Evolutionary conservation across 768 basidiomycete species (phyloP).

Genomic region (Collybiopsis confluens): DNA sequence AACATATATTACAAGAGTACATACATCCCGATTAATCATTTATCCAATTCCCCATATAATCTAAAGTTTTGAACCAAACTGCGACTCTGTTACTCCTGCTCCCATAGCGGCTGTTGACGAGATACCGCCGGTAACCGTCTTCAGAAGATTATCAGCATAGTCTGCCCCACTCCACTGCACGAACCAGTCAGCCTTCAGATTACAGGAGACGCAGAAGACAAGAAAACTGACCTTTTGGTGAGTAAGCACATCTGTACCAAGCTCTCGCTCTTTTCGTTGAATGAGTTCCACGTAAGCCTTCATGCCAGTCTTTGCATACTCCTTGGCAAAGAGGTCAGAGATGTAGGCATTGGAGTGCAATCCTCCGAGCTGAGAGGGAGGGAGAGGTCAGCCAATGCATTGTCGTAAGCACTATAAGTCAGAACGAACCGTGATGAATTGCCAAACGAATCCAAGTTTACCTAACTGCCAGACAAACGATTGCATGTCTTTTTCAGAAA

Average conservation of each 20-base stretch:
- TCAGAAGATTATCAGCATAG: constrained; percentile 85
- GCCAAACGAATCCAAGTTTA: constrained; percentile 96
- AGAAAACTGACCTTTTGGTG: constrained; percentile 80
- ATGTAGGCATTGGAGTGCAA: constrained; percentile 98
- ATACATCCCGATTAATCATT: no score
- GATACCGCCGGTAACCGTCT: constrained; percentile 96
- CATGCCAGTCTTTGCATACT: constrained; percentile 94
- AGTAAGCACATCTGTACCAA: constrained; percentile 93
- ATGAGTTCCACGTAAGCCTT: constrained; percentile 97
- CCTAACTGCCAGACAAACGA: constrained; percentile 89
- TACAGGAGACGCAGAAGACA: not conserved
- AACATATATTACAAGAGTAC: no score
- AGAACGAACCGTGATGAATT: constrained; percentile 87
- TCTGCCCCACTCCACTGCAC: constrained; percentile 91
- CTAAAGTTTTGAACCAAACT: constrained; percentile 58
- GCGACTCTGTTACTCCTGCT: constrained; percentile 87
- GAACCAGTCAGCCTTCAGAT: constrained; percentile 12
- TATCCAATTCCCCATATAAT: not conserved
- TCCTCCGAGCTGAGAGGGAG: constrained; percentile 73
- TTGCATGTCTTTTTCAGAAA: constrained; percentile 82
- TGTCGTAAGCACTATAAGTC: not conserved
- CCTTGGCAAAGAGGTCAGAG: constrained; percentile 84
- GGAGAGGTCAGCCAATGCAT: constrained; percentile 8
- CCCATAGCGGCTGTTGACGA: constrained; percentile 99
- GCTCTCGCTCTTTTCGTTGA: constrained; percentile 87